phyloP scores from a whole-genome alignment of 2,329 filamentous ascomycete species.

The Neopestalotiopsis sp. region DNA sequence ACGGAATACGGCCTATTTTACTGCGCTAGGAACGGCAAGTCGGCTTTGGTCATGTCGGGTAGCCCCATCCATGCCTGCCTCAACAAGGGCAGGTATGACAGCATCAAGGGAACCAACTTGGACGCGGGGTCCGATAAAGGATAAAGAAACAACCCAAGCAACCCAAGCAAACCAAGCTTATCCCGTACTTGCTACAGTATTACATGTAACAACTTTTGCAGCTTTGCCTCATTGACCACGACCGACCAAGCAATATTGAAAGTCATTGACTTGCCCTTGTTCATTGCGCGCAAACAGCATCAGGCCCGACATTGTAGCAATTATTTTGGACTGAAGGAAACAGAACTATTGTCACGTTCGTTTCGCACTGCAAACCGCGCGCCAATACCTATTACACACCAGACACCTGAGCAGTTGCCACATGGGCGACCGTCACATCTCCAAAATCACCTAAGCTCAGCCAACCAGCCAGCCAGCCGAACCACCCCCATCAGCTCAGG shows the following conservation, averaged over 20 bases:
- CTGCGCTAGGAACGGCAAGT: not conserved
- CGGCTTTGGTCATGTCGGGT: not conserved
- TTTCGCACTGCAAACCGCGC: not conserved
- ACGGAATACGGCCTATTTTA: not conserved
- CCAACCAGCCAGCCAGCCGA: not conserved
- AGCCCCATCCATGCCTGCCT: not conserved
- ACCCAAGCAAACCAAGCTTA: not conserved
- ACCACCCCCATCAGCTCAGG: not conserved
- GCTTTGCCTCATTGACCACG: not conserved
- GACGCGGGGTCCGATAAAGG: conserved; percentile 7
- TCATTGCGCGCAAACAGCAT: not conserved
- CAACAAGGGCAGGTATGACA: conserved; percentile 3
- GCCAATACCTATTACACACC: not conserved
- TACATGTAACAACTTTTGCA: not conserved
- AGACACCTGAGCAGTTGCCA: not conserved
- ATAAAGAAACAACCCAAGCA: not conserved
- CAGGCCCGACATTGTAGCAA: not conserved
- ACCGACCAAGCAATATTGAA: not conserved
- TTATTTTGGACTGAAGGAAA: no score
- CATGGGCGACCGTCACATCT: not conserved
- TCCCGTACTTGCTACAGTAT: not conserved
- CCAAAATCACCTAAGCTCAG: not conserved
- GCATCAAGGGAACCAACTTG: not conserved
- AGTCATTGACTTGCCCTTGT: not conserved
- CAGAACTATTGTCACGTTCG: not conserved